A percentile compares a stretch with the other conserved stretches of the same genome.
Evolutionary conservation across 768 basidiomycete genomes (phyloP).

Genomic region (Porphyrellus cyaneotinctus): DNA sequence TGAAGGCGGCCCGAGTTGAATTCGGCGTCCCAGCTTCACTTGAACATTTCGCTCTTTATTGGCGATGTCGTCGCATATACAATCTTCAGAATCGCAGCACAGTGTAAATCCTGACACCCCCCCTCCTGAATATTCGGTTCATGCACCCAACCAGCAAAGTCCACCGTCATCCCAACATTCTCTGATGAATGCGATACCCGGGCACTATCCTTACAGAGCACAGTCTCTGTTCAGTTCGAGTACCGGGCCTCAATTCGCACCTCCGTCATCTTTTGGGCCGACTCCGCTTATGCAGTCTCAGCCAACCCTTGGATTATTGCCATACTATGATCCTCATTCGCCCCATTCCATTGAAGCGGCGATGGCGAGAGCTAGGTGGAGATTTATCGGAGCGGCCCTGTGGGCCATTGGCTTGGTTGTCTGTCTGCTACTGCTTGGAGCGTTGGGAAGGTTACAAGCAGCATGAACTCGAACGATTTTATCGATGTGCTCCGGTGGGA

Average conservation of each 20-base stretch:
- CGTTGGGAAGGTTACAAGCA: slow-evolving; percentile 13
- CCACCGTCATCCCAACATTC: slow-evolving; percentile 19
- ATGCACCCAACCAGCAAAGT: slow-evolving; percentile 12
- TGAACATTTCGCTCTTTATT: not conserved
- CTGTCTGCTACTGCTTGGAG: slow-evolving; percentile 27
- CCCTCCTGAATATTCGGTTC: slow-evolving; percentile 28
- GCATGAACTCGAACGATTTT: not conserved
- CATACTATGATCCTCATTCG: slow-evolving; percentile 44
- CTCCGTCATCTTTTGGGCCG: slow-evolving; percentile 32
- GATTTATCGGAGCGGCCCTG: slow-evolving; percentile 40
- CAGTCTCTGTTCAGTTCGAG: slow-evolving; percentile 18
- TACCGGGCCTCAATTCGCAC: slow-evolving; percentile 12
- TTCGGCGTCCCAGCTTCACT: too few relatives aligned
- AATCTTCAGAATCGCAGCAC: slow-evolving; percentile 14
- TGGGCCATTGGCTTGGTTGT: slow-evolving; percentile 36
- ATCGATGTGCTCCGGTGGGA: not conserved
- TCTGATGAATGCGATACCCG: slow-evolving; percentile 9
- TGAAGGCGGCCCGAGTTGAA: not conserved
- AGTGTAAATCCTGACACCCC: slow-evolving; percentile 27
- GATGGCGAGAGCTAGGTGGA: slow-evolving; percentile 36
- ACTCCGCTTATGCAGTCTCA: slow-evolving; percentile 39
- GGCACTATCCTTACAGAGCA: slow-evolving; percentile 10
- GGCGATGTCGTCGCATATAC: slow-evolving; percentile 15
- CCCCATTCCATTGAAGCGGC: slow-evolving; percentile 37
- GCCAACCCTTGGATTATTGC: slow-evolving; percentile 32